phyloP scores from a whole-genome alignment of 2,329 filamentous ascomycete species.

The Emmonsiellopsis sp. region DNA sequence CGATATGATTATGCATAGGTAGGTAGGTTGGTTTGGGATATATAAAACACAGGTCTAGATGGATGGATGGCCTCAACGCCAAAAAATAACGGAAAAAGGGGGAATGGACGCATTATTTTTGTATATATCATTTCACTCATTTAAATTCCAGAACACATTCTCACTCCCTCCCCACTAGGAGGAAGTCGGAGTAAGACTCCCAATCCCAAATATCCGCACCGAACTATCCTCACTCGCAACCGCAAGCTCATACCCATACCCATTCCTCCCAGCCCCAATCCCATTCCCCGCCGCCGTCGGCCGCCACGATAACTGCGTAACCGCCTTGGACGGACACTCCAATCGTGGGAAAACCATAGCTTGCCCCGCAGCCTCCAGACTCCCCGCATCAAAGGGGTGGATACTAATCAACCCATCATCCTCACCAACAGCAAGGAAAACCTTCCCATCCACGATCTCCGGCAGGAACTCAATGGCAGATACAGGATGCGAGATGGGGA shows the following conservation, averaged over 20 bases:
- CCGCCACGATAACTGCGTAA: constrained; percentile 62
- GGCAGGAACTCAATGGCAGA: constrained; percentile 62
- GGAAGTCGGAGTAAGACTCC: constrained; percentile 15
- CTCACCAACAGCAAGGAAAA: constrained; percentile 38
- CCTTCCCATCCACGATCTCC: constrained; percentile 16
- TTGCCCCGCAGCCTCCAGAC: constrained; percentile 19
- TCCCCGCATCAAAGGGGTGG: constrained; percentile 28
- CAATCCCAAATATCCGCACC: constrained; percentile 31
- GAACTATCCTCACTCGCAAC: constrained; percentile 39
- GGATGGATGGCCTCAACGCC: constrained; percentile 3
- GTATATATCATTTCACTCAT: neutral
- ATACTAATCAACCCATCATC: constrained; percentile 39
- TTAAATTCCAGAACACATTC: neutral
- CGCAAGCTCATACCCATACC: constrained; percentile 30
- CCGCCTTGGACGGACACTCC: constrained; percentile 52
- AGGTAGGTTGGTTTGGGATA: neutral
- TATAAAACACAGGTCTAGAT: neutral
- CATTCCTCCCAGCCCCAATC: constrained; percentile 9
- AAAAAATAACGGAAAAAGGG: neutral
- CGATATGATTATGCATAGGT: neutral
- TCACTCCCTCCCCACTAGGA: neutral
- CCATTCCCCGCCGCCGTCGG: constrained; percentile 29
- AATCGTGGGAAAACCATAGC: constrained; percentile 24
- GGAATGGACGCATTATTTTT: neutral
- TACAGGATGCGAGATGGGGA: constrained; percentile 52